Percentiles rank a stretch among this genome's conserved stretches.
These are phyloP conservation scores for Phycomyces nitens DNA, from an alignment of 192 early-diverging fungal species.

Conservation along the genomic window DNA sequence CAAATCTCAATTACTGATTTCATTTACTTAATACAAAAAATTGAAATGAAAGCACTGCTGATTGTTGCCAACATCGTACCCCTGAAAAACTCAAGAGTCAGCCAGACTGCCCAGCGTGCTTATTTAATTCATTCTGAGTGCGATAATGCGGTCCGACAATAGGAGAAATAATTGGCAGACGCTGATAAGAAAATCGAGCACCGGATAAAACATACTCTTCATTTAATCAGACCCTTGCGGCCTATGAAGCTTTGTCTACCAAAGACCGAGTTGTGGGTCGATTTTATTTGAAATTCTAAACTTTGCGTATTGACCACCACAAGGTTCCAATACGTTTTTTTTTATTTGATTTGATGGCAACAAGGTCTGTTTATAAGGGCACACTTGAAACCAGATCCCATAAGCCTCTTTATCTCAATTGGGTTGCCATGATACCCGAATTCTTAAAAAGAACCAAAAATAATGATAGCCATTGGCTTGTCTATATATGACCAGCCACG, in stretches of 20 bases:
- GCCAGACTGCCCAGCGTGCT: slow-evolving; percentile 22
- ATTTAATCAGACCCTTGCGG: neutral
- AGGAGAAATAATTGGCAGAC: neutral
- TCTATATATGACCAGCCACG: neutral
- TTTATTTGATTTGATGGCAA: too few species aligned
- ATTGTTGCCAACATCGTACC: slow-evolving; percentile 17
- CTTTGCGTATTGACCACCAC: too few species aligned
- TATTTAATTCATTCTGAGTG: slow-evolving; percentile 20
- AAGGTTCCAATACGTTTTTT: too few species aligned
- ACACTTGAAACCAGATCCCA: too few species aligned
- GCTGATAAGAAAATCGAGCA: slow-evolving; percentile 10
- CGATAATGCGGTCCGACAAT: slow-evolving; percentile 6
- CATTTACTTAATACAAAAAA: slow-evolving; percentile 2
- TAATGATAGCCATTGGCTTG: too few species aligned
- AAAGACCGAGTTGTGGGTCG: neutral
- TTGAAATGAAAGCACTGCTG: slow-evolving; percentile 13
- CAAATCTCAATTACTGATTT: too few species aligned
- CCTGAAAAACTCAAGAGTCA: slow-evolving; percentile 18
- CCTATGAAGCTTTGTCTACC: neutral
- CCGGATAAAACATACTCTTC: slow-evolving; percentile 17
- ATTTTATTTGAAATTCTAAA: too few species aligned
- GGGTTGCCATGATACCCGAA: too few species aligned
- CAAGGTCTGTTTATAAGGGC: too few species aligned
- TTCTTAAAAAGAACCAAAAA: too few species aligned
- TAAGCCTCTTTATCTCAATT: too few species aligned